Evolutionary conservation across 2,329 filamentous ascomycete species (phyloP).

Genomic region (Pseudonectria foliicola): DNA sequence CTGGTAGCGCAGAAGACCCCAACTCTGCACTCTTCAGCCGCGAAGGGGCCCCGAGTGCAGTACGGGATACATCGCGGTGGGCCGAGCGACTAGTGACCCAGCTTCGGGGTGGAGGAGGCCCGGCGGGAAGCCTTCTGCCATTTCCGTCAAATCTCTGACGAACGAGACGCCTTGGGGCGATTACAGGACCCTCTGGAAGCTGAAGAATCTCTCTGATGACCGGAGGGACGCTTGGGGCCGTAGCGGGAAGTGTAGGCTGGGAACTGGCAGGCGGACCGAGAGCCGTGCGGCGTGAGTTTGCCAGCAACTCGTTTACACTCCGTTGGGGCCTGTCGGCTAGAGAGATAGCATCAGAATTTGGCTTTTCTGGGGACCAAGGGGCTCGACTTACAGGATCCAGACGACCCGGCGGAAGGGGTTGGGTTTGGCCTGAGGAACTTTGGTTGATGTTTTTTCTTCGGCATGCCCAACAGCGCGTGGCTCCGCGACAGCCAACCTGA

Average conservation of each 20-base stretch:
- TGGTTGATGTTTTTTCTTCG: conserved; percentile 54
- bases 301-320: conserved; percentile 54
- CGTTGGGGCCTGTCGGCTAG: conserved; percentile 26
- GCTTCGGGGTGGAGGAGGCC: conserved; percentile 52
- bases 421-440: conserved; percentile 53
- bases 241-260: conserved; percentile 22
- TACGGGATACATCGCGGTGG: conserved; percentile 8
- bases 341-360: conserved; percentile 21
- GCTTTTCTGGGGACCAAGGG: conserved; percentile 10
- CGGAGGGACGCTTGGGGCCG: conserved; percentile 50
- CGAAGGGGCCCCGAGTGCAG: conserved; percentile 12
- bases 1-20: conserved; percentile 33
- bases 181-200: conserved; percentile 49
- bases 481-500: neutral
- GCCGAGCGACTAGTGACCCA: conserved; percentile 35
- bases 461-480: conserved; percentile 38
- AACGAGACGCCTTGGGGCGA: conserved; percentile 38
- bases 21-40: conserved; percentile 13
- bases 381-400: conserved; percentile 22
- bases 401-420: conserved; percentile 35
- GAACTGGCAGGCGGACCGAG: conserved; percentile 20
- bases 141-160: conserved; percentile 36
- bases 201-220: conserved; percentile 52
- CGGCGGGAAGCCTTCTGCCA: conserved; percentile 48
- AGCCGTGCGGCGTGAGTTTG: conserved; percentile 45